phyloP scores from a whole-genome alignment of 2,329 filamentous ascomycete genomes.

The Chalaropsis thielavioides region DNA sequence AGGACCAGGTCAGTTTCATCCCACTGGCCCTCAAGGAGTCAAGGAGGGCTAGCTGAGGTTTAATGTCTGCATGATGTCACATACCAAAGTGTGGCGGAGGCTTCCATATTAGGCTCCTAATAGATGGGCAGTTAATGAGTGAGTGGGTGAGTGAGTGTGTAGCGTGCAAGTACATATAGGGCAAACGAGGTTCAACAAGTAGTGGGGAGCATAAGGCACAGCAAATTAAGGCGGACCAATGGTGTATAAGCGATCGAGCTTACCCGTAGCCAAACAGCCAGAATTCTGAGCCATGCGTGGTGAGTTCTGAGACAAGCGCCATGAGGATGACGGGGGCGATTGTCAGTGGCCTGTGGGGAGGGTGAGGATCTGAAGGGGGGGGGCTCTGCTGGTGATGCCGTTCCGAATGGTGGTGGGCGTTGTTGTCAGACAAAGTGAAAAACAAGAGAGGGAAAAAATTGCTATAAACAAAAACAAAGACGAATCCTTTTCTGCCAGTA shows the following conservation, averaged over 20 bases:
- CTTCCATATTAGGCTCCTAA: constrained; percentile 88
- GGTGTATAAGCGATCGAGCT: constrained; percentile 22
- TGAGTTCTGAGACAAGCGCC: constrained; percentile 28
- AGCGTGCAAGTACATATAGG: not conserved
- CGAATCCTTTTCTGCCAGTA: no score
- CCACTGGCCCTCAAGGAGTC: not conserved
- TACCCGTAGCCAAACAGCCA: constrained; percentile 98
- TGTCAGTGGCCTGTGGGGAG: no score
- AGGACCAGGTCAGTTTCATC: constrained; percentile 8
- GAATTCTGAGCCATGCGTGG: constrained; percentile 46
- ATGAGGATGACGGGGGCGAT: not conserved
- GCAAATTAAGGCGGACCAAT: not conserved
- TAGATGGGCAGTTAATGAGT: not conserved
- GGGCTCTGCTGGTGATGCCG: not conserved
- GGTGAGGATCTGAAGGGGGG: not conserved
- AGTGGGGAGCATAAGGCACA: not conserved
- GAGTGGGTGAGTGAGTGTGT: no score
- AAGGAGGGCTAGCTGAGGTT: not conserved
- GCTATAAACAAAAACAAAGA: not conserved
- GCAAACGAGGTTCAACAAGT: not conserved
- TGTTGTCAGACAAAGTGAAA: not conserved
- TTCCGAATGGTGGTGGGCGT: not conserved
- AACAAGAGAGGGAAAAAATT: not conserved
- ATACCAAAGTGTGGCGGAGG: constrained; percentile 89
- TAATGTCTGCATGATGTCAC: not conserved